Evolutionary conservation across 2,329 filamentous ascomycete species (phyloP).

Genomic region (Epichloe sibirici): DNA sequence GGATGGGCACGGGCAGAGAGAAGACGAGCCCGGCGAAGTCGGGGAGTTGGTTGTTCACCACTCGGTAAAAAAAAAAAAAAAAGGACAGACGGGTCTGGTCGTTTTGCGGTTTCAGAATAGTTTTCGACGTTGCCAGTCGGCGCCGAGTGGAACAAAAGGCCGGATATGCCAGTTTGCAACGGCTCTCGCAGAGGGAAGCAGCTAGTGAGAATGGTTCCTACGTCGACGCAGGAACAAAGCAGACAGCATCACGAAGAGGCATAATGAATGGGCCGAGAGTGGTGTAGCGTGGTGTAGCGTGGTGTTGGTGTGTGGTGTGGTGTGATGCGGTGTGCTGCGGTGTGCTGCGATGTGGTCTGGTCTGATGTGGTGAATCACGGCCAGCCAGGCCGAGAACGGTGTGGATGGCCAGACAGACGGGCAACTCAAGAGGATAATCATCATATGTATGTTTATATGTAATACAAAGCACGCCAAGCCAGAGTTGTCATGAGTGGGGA

Average conservation of each 20-base stretch:
- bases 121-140: background rate
- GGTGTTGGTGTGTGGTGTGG: background rate
- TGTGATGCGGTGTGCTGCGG: background rate
- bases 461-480: background rate
- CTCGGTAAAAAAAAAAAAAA: no score
- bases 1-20: background rate
- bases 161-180: no score
- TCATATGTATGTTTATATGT: background rate
- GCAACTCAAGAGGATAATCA: background rate
- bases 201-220: background rate
- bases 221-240: background rate
- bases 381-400: background rate
- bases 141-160: background rate
- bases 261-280: no score
- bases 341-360: background rate
- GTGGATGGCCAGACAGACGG: background rate
- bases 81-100: background rate
- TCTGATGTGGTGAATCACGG: constrained; percentile 1
- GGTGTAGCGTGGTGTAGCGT: background rate
- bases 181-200: background rate
- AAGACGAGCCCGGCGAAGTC: background rate
- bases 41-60: background rate
- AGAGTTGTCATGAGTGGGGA: background rate
- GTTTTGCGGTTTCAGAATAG: background rate
- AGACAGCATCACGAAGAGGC: background rate